Evolutionary conservation across 169 alveolate genomes (phyloP).

Genomic region (Plasmodium knowlesi): DNA sequence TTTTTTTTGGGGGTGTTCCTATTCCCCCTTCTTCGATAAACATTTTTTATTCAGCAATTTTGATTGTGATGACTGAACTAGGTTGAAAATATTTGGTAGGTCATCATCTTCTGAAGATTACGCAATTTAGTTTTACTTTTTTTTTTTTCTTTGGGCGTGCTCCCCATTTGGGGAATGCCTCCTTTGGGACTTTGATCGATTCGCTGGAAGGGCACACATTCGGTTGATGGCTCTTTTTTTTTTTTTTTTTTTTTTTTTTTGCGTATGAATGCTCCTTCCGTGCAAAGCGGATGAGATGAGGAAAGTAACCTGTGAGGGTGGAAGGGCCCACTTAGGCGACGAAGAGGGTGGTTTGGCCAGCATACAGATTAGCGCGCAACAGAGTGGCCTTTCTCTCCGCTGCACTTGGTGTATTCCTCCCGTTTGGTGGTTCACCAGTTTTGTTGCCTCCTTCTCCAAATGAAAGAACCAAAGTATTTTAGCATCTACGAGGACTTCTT

Average conservation of each 20-base stretch:
- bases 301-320: neutral
- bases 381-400: neutral
- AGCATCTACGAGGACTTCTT: slow-evolving; percentile 49
- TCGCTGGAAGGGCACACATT: neutral
- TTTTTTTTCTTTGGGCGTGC: neutral
- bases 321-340: neutral
- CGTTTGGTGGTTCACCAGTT: neutral
- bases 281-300: neutral
- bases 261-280: neutral
- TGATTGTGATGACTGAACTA: neutral
- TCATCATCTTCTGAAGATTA: neutral
- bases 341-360: neutral
- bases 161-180: neutral
- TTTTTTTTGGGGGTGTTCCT: neutral
- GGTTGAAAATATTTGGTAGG: neutral
- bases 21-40: neutral
- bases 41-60: neutral
- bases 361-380: neutral
- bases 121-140: neutral
- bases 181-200: neutral
- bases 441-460: neutral
- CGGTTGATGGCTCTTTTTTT: neutral
- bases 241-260: neutral
- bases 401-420: neutral
- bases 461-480: slow-evolving; percentile 29